A percentile compares a stretch with the other conserved stretches of the same genome.
Conservation (phyloP, 179 eudicot species). For the Nepenthes alata region DNA sequence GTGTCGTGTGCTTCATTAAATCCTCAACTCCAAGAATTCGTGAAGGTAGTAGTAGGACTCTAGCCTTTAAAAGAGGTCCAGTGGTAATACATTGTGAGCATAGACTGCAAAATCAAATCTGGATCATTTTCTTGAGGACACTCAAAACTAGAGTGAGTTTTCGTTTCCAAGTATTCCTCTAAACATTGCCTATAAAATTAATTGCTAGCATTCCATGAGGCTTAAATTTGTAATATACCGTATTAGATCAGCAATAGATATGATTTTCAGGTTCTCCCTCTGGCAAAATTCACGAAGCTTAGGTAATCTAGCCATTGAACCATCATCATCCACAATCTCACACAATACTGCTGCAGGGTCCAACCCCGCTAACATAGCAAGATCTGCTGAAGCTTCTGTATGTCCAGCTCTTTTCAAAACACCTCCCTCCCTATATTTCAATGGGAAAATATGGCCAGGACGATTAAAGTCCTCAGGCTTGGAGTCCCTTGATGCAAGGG, state of each 20-base stretch:
- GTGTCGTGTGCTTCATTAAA: too few species aligned
- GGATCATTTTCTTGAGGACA: too few species aligned
- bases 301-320: constrained; percentile 92
- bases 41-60: too few species aligned
- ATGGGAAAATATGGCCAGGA: constrained; percentile 84
- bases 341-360: constrained; percentile 74
- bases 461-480: constrained; percentile 81
- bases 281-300: constrained; percentile 61
- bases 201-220: background rate
- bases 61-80: too few species aligned
- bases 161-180: too few species aligned
- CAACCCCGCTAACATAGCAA: constrained; percentile 66
- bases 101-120: too few species aligned
- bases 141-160: too few species aligned
- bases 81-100: too few species aligned
- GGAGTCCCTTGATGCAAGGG: constrained; percentile 70
- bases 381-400: constrained; percentile 87
- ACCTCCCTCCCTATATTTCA: constrained; percentile 85
- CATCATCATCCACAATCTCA: constrained; percentile 90
- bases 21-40: too few species aligned
- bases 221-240: constrained; percentile 25
- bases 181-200: background rate
- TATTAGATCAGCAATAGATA: constrained; percentile 80
- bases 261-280: constrained; percentile 53
- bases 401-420: constrained; percentile 91